These are phyloP conservation scores for Periconia macrospinosa DNA, from an alignment of 2,329 filamentous ascomycete genomes.

Conservation along the genomic window DNA sequence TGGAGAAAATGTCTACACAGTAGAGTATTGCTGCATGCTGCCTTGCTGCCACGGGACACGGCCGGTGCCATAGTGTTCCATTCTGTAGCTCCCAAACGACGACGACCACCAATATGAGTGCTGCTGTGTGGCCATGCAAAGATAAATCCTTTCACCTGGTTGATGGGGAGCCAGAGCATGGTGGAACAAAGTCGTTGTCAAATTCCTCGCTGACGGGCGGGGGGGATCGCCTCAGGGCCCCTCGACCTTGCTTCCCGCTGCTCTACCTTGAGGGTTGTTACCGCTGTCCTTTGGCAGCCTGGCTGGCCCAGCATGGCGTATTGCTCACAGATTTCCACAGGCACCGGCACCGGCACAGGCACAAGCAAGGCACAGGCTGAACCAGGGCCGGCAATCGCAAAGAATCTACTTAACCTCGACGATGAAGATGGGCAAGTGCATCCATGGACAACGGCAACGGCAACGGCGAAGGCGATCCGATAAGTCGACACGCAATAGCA, in stretches of 20 bases:
- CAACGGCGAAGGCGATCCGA: too few relatives aligned
- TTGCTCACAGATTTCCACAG: conserved; percentile 19
- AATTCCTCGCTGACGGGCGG: conserved; percentile 19
- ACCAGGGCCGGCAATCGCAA: conserved; percentile 17
- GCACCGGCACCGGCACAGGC: conserved; percentile 14
- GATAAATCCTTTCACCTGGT: conserved; percentile 8
- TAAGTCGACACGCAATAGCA: conserved; percentile 9
- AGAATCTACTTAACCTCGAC: conserved; percentile 1
- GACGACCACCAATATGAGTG: background rate
- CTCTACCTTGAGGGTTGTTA: conserved; percentile 34
- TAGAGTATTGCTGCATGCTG: too few relatives aligned
- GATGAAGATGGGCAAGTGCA: background rate
- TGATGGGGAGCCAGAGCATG: conserved; percentile 12
- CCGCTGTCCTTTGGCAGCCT: conserved; percentile 21
- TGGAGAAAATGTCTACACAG: background rate
- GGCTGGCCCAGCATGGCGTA: conserved; percentile 14
- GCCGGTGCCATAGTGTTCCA: too few relatives aligned
- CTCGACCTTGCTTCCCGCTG: conserved; percentile 43
- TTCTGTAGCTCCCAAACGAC: background rate
- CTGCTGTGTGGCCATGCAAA: background rate
- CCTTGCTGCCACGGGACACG: too few relatives aligned
- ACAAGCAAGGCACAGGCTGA: conserved; percentile 10
- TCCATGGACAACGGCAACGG: conserved; percentile 11
- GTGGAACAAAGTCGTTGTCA: conserved; percentile 14
- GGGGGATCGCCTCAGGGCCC: conserved; percentile 38